Percentiles rank a stretch among this genome's conserved stretches.
Conservation (phyloP, 345 rosid species). For the Bretschneidera sinensis region DNA sequence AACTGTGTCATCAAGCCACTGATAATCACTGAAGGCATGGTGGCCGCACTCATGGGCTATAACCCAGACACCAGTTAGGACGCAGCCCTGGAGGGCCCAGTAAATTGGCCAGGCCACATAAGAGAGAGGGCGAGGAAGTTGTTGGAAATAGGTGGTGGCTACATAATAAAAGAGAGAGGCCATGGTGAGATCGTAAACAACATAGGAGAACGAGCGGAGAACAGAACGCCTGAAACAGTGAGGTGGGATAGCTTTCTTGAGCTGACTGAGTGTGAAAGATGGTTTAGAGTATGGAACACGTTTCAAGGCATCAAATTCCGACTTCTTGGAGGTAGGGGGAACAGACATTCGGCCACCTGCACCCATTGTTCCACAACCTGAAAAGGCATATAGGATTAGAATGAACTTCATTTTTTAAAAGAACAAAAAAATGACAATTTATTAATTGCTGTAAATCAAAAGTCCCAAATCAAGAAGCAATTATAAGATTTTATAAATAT, state of each 20-base stretch:
- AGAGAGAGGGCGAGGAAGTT: conserved; percentile 50
- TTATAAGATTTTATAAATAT: too few species aligned
- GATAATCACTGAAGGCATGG: conserved; percentile 90
- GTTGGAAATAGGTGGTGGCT: conserved; percentile 51
- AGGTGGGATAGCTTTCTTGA: conserved; percentile 84
- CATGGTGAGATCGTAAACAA: conserved; percentile 47
- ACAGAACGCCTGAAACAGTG: conserved; percentile 87
- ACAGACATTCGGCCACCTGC: conserved; percentile 74
- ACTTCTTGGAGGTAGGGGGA: conserved; percentile 33
- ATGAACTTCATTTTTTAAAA: too few species aligned
- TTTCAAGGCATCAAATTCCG: conserved; percentile 26
- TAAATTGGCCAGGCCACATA: conserved; percentile 80
- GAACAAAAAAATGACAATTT: too few species aligned
- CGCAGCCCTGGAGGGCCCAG: conserved; percentile 76
- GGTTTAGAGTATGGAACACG: conserved; percentile 66
- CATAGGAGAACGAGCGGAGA: conserved; percentile 68
- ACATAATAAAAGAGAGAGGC: conserved; percentile 50
- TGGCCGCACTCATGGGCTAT: conserved; percentile 95
- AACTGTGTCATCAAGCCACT: conserved; percentile 78
- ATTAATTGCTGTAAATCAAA: too few species aligned
- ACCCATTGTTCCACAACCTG: conserved; percentile 60
- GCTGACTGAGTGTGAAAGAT: conserved; percentile 58
- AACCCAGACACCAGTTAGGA: conserved; percentile 81
- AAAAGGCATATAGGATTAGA: too few species aligned
- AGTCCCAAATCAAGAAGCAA: too few species aligned